phyloP scores from a whole-genome alignment of 352 stramenopile species.

The Thalassiosira exigua region DNA sequence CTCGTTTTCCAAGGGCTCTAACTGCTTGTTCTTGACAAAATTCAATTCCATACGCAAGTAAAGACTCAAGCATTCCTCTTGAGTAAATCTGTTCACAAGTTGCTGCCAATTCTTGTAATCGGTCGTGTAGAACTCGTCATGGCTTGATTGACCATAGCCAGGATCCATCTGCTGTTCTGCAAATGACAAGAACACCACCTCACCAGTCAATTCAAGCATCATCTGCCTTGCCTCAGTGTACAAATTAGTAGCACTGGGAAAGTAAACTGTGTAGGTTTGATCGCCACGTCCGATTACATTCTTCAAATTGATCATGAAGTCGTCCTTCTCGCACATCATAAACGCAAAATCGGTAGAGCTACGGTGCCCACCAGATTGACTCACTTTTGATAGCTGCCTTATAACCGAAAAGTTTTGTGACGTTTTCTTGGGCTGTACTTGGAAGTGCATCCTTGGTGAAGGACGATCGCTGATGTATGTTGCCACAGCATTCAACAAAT shows the following conservation, averaged over 20 bases:
- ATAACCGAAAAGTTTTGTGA: neutral
- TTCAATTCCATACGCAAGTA: neutral
- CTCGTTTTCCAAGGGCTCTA: neutral
- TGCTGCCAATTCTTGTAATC: neutral
- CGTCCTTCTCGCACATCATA: neutral
- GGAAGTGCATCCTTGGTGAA: neutral
- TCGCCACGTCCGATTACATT: conserved; percentile 7
- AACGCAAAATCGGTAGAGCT: neutral
- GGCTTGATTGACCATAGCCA: too few relatives aligned
- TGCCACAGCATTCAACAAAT: conserved; percentile 6
- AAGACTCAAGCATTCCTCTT: neutral
- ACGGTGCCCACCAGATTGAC: neutral
- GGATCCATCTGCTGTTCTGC: neutral
- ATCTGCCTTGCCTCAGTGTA: neutral
- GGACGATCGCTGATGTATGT: neutral
- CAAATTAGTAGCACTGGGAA: neutral
- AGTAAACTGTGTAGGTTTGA: neutral
- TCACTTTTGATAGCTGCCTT: neutral
- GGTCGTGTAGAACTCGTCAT: neutral
- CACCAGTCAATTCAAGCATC: neutral
- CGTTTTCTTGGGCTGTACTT: neutral
- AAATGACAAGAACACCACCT: neutral
- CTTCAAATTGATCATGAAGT: neutral
- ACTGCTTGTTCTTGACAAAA: neutral
- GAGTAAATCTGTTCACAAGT: neutral